Evolutionary conservation across 1,139 yeast species (phyloP).

Genomic region (Blastobotrys raffinosifermentans): DNA sequence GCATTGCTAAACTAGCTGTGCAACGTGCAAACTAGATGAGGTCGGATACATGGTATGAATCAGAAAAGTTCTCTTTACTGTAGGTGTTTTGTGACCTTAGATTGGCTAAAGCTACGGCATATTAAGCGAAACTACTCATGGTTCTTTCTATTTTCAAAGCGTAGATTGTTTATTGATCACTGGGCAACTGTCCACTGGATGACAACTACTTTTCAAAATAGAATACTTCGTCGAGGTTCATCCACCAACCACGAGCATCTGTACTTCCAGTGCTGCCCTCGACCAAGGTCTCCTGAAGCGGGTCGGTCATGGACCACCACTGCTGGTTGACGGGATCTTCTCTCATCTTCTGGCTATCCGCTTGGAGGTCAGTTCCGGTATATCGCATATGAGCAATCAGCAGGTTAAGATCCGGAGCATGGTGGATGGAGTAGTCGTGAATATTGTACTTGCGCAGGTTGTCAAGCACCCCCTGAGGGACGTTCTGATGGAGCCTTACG

Average conservation of each 20-base stretch:
- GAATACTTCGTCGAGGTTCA: constrained; percentile 35
- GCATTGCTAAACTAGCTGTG: too few species aligned
- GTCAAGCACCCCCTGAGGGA: constrained; percentile 31
- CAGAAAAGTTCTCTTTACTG: too few species aligned
- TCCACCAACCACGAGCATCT: constrained; percentile 39
- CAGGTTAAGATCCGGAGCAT: constrained; percentile 29
- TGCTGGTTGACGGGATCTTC: constrained; percentile 34
- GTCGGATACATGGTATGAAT: too few species aligned
- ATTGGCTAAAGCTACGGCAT: too few species aligned
- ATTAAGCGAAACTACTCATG: too few species aligned
- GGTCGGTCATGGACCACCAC: constrained; percentile 39
- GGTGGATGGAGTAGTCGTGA: constrained; percentile 38
- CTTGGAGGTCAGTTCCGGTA: constrained; percentile 35
- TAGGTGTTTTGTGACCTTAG: too few species aligned
- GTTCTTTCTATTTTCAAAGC: too few species aligned
- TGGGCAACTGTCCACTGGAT: neutral
- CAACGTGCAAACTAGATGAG: too few species aligned
- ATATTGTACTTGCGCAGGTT: constrained; percentile 34
- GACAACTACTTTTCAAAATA: constrained; percentile 24
- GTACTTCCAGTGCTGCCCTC: constrained; percentile 36
- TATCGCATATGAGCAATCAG: constrained; percentile 36
- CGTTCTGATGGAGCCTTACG: constrained; percentile 30
- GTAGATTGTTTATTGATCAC: constrained; percentile 5
- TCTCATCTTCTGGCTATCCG: constrained; percentile 32
- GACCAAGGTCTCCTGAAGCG: constrained; percentile 35